phyloP scores from a whole-genome alignment of 2,329 filamentous ascomycete genomes.

The Ceratocystiopsis sp. region DNA sequence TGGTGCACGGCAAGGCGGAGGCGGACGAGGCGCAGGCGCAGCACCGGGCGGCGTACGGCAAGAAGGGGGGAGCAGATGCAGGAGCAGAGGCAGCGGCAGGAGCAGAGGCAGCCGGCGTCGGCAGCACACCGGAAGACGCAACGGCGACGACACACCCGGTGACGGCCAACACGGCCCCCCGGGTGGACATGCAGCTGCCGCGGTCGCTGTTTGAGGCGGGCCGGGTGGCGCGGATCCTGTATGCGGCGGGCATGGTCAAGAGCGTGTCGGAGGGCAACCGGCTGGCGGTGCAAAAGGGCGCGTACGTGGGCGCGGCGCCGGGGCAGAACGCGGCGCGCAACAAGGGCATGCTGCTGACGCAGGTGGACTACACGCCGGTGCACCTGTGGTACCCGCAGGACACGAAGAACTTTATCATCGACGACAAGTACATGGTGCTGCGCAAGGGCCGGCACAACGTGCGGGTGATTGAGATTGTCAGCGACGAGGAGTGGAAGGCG shows the following conservation, averaged over 20 bases:
- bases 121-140: no score
- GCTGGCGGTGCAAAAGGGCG: constrained; percentile 34
- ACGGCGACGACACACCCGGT: neutral
- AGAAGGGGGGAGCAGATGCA: constrained; percentile 2
- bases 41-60: constrained; percentile 32
- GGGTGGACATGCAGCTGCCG: constrained; percentile 42
- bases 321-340: constrained; percentile 15
- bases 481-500: constrained; percentile 33
- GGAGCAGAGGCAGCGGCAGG: constrained; percentile 1
- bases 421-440: constrained; percentile 39
- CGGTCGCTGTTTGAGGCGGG: constrained; percentile 33
- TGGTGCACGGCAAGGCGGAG: constrained; percentile 55
- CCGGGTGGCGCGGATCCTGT: constrained; percentile 41
- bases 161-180: constrained; percentile 29
- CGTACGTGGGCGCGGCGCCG: constrained; percentile 40
- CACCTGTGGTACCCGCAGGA: constrained; percentile 40
- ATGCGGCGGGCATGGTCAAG: constrained; percentile 38
- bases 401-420: constrained; percentile 43
- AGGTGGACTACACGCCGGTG: constrained; percentile 44
- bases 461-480: constrained; percentile 41
- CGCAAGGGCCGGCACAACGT: constrained; percentile 48
- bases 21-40: constrained; percentile 44
- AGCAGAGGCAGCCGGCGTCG: neutral
- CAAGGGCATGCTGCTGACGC: constrained; percentile 27
- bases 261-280: constrained; percentile 42